A percentile compares a stretch with the other conserved stretches of the same genome.
phyloP scores from a whole-genome alignment of 129 eudicot species.

The Tanacetum coccineum region DNA sequence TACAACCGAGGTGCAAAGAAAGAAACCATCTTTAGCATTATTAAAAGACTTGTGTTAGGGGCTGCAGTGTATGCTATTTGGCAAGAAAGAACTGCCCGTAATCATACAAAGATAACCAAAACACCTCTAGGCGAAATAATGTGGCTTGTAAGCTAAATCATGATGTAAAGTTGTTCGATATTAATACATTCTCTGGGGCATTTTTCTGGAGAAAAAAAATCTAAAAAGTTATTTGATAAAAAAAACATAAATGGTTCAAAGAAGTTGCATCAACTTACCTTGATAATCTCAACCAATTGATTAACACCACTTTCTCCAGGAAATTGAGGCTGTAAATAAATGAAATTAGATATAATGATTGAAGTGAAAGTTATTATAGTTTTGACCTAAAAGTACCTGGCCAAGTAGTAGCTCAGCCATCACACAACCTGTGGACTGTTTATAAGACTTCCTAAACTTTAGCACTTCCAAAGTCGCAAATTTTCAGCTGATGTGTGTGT shows the following conservation, averaged over 20 bases:
- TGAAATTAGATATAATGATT: constrained; percentile 9
- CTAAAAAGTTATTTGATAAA: not conserved
- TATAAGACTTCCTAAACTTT: constrained; percentile 80
- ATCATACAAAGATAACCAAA: no score
- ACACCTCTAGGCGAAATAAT: no score
- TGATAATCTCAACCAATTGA: constrained; percentile 97
- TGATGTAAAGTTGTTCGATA: no score
- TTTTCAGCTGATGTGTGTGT: constrained; percentile 96
- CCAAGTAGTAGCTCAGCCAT: constrained; percentile 99
- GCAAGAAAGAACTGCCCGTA: no score
- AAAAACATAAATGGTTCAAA: not conserved
- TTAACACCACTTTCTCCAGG: constrained; percentile 99
- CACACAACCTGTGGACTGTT: constrained; percentile 92
- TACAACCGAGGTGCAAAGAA: no score
- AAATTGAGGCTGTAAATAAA: constrained; percentile 77
- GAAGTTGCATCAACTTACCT: constrained; percentile 42
- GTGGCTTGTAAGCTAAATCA: no score
- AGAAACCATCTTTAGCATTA: no score
- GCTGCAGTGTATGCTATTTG: no score
- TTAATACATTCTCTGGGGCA: no score
- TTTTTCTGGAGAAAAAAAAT: no score
- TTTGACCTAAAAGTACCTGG: constrained; percentile 49
- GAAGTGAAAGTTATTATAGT: constrained; percentile 8
- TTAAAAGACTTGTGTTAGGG: no score
- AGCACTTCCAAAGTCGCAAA: constrained; percentile 99